Base-by-base conservation (phyloP, 768 basidiomycete genomes). In the Auriscalpium vulgare region DNA sequence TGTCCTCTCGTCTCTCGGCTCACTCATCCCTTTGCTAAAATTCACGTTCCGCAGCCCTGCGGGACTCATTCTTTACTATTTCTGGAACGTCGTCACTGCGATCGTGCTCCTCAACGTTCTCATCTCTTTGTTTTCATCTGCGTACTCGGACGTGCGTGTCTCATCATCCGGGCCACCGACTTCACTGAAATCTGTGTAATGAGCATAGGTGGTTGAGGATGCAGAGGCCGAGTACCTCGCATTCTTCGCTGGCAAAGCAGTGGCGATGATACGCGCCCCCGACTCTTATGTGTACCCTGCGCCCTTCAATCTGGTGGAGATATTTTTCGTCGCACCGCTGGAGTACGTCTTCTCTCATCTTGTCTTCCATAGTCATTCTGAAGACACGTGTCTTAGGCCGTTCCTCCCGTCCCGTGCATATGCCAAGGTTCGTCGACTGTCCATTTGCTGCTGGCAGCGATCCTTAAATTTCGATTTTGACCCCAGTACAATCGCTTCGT, bases 91-190 rank as follows among this genome's bases (percentile, higher is more conserved):
- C 53, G 79, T 84, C 19, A 87, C 90, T 2, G 87, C 83, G 16
- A 79, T 97, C 50, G 81, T 97, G 53, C 77, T 97, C 50, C 80
- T 97, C 67, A 97, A 97, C 67, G 84, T 97, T 66, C 78, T 97
- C 65, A 93, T 97, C 63, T 97, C 94, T n/a, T 73, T 97, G 63
- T 97, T 97, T 68, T 85, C 93, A 16, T 91, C 92, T 50, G 92
- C 93, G 1, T 95, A 95, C 65, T 82, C 85, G 10, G 93, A 94
- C 63, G 91, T 90, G 54, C 68, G 79, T 72, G n/a, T 10, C 21
- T 7, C 37, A 35, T 46, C 23, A 7, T 46, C 3, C 29, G 11
- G 40, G 14, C 14, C 50, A 13, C 45, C 51, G 37, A 34, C 38
- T 13, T 8, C 17, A n/a, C 17, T 21, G 23, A 52, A 53, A 19